Evolutionary conservation across 2,329 filamentous ascomycete species (phyloP).

Genomic region (Balansia obtecta): DNA sequence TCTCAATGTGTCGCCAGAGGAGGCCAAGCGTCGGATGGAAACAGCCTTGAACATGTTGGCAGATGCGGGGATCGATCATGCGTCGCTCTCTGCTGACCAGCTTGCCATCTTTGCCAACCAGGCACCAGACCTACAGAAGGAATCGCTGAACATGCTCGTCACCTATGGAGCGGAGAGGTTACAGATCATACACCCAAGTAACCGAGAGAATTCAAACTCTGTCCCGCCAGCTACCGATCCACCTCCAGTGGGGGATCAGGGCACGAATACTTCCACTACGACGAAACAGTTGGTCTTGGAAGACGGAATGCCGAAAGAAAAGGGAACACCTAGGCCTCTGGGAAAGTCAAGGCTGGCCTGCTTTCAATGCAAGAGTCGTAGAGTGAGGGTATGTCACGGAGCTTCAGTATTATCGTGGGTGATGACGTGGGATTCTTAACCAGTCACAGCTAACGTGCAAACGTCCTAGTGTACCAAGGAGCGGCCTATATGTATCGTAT

Average conservation of each 20-base stretch:
- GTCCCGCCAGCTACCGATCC: constrained; percentile 14
- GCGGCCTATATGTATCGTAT: constrained; percentile 27
- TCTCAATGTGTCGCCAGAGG: constrained; percentile 28
- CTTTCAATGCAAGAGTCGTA: constrained; percentile 21
- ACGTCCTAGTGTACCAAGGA: constrained; percentile 26
- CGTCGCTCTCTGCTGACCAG: constrained; percentile 40
- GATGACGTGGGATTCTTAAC: background rate
- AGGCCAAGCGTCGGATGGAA: constrained; percentile 36
- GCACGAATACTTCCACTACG: constrained; percentile 14
- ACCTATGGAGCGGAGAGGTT: constrained; percentile 45
- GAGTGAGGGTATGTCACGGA: constrained; percentile 23
- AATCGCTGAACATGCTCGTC: constrained; percentile 43
- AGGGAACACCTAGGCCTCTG: constrained; percentile 12
- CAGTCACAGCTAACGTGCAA: constrained; percentile 9
- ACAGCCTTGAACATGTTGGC: constrained; percentile 34
- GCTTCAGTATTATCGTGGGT: background rate
- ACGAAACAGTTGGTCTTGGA: constrained; percentile 18
- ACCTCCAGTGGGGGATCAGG: constrained; percentile 11
- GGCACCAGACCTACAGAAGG: constrained; percentile 39
- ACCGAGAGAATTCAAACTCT: constrained; percentile 18
- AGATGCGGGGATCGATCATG: constrained; percentile 36
- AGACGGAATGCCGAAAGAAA: constrained; percentile 5
- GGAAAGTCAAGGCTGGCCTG: constrained; percentile 23
- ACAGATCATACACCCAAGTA: constrained; percentile 41
- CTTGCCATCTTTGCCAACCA: constrained; percentile 50